Evolutionary conservation across 257 asterid genomes (phyloP).

Genomic region (Capsicum pubescens): DNA sequence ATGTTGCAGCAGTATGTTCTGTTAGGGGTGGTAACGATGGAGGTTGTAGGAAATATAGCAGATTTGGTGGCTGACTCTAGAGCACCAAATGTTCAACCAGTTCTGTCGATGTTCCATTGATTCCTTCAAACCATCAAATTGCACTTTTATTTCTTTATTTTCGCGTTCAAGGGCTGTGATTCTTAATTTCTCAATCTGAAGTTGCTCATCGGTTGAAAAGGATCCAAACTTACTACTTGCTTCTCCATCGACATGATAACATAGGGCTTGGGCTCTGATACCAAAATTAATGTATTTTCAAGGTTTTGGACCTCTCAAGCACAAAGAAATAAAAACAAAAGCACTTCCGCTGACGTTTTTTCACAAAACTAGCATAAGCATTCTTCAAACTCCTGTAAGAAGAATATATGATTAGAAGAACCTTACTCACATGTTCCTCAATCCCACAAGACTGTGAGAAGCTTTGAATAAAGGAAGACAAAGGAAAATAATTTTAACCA

Average conservation of each 20-base stretch:
- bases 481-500: not conserved
- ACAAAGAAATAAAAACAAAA: not conserved
- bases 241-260: not conserved
- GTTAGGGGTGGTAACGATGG: not conserved
- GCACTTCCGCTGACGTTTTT: not conserved
- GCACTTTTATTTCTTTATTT: slow-evolving; percentile 7
- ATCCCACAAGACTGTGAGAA: not conserved
- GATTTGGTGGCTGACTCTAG: not conserved
- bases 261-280: not conserved
- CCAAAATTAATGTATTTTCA: not conserved
- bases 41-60: not conserved
- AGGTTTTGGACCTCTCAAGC: slow-evolving; percentile 16
- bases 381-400: not conserved
- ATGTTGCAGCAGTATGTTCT: not conserved
- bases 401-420: not conserved
- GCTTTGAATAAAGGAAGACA: slow-evolving; percentile 3
- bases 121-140: not conserved
- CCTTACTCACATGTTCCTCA: not conserved
- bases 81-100: not conserved
- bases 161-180: not conserved
- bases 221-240: not conserved
- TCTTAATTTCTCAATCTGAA: slow-evolving; percentile 3
- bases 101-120: not conserved
- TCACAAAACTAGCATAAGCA: not conserved
- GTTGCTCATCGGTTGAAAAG: not conserved